Conservation (phyloP, 129 eudicot species). For the Centella asiatica region DNA sequence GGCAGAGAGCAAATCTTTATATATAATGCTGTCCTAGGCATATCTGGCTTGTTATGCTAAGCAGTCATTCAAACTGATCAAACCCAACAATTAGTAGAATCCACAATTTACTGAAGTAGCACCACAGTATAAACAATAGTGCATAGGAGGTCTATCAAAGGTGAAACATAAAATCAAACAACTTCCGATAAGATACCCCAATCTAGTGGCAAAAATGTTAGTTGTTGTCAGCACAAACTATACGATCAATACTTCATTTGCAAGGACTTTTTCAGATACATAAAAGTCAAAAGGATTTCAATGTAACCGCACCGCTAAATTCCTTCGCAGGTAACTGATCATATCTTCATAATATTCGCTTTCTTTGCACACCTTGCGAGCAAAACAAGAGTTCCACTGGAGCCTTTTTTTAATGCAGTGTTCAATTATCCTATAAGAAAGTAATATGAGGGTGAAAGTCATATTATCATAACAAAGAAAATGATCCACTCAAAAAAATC, state of each 20-base stretch:
- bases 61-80: not conserved
- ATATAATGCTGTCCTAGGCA: constrained; percentile 4
- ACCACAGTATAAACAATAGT: not conserved
- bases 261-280: not conserved
- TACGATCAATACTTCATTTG: not conserved
- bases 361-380: constrained; percentile 83
- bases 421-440: constrained; percentile 62
- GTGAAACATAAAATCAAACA: not conserved
- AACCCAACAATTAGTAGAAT: constrained; percentile 3
- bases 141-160: not conserved
- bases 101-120: not conserved
- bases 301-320: constrained; percentile 61
- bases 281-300: not conserved
- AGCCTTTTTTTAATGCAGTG: constrained; percentile 91
- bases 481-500: not conserved
- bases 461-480: not conserved
- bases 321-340: constrained; percentile 87
- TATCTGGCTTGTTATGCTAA: too few relatives aligned
- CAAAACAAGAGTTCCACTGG: constrained; percentile 80
- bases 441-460: not conserved
- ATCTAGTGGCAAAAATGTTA: not conserved
- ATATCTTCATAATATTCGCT: constrained; percentile 93
- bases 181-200: not conserved
- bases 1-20: too few relatives aligned
- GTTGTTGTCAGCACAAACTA: not conserved